These are phyloP conservation scores for Didymella glomerata DNA, from an alignment of 2,329 filamentous ascomycete species.

Conservation along the genomic window DNA sequence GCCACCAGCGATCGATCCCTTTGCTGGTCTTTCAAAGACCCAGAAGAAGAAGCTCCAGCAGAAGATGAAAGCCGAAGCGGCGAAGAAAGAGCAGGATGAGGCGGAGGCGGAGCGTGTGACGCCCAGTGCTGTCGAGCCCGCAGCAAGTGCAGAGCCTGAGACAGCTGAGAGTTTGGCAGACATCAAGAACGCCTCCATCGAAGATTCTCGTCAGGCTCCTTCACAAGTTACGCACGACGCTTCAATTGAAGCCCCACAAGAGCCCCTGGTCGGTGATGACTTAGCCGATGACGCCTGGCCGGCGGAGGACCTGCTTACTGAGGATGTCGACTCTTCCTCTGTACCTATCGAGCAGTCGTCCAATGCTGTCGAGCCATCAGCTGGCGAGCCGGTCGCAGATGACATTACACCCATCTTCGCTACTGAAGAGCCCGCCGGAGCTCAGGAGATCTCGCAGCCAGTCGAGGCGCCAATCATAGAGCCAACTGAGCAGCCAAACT, in stretches of 20 bases:
- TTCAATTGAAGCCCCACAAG: background rate
- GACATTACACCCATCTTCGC: background rate
- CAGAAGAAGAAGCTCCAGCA: slow-evolving; percentile 41
- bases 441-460: slow-evolving; percentile 6
- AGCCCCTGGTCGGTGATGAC: background rate
- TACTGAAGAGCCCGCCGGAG: background rate
- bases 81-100: slow-evolving; percentile 25
- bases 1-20: slow-evolving; percentile 30
- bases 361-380: background rate
- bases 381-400: background rate
- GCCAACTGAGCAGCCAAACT: no score
- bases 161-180: background rate
- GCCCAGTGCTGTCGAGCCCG: background rate
- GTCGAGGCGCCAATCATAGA: background rate
- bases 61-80: slow-evolving; percentile 51
- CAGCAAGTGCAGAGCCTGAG: background rate
- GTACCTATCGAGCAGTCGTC: slow-evolving; percentile 7
- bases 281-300: slow-evolving; percentile 14
- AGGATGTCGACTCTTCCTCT: slow-evolving; percentile 11
- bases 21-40: slow-evolving; percentile 39
- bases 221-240: background rate
- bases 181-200: background rate
- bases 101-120: slow-evolving; percentile 1
- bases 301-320: slow-evolving; percentile 14
- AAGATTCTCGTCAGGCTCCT: background rate